Evolutionary conservation across 805 yeast genomes (phyloP).

Genomic region (Maudiozyma saulgeensis): DNA sequence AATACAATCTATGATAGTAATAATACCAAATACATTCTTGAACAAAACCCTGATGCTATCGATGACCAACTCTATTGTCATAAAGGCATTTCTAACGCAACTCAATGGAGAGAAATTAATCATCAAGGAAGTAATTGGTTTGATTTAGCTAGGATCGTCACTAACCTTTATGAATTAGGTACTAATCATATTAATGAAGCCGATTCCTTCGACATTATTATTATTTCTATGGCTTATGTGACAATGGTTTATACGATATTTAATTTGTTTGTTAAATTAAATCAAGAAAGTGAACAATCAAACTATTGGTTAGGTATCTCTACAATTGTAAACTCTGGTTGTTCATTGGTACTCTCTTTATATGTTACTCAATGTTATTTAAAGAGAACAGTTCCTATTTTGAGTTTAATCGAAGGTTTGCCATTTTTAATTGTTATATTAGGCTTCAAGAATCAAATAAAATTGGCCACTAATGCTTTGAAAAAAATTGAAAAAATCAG

Average conservation of each 20-base stretch:
- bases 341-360: slow-evolving; percentile 76
- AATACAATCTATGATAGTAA: slow-evolving; percentile 21
- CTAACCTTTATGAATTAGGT: slow-evolving; percentile 13
- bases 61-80: slow-evolving; percentile 10
- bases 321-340: slow-evolving; percentile 65
- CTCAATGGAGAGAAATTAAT: slow-evolving; percentile 45
- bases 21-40: slow-evolving; percentile 18
- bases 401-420: slow-evolving; percentile 77
- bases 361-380: slow-evolving; percentile 49
- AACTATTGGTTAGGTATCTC: slow-evolving; percentile 80
- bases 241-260: slow-evolving; percentile 83
- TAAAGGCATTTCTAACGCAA: slow-evolving; percentile 32
- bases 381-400: slow-evolving; percentile 54
- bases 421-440: slow-evolving; percentile 88
- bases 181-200: slow-evolving; percentile 51
- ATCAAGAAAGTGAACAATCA: slow-evolving; percentile 47
- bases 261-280: slow-evolving; percentile 69
- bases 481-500: slow-evolving; percentile 28
- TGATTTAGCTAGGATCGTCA: slow-evolving; percentile 2
- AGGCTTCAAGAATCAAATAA: slow-evolving; percentile 82
- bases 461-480: slow-evolving; percentile 54
- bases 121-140: slow-evolving; percentile 1
- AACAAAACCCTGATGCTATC: slow-evolving; percentile 12
- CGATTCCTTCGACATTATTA: slow-evolving; percentile 74
- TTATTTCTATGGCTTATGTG: slow-evolving; percentile 69